These are phyloP conservation scores for Geranomyces michiganensis DNA, from an alignment of 192 early-diverging fungal genomes.

Conservation along the genomic window DNA sequence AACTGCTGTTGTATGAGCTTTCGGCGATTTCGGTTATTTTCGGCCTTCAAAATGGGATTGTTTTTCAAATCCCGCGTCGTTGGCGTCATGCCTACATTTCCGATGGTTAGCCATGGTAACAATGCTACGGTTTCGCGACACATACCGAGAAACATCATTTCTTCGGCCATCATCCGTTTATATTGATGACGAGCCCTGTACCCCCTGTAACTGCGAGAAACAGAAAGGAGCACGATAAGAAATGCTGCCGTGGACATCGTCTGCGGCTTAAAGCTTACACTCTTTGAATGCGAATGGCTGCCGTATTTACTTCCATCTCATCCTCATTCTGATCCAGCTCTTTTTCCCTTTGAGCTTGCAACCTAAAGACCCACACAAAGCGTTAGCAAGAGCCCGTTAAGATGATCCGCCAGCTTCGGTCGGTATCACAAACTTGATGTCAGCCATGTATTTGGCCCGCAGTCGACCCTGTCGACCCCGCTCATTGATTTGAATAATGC, in stretches of 20 bases:
- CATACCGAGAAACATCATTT: constrained; percentile 57
- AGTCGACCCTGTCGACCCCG: constrained; percentile 59
- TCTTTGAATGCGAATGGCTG: constrained; percentile 56
- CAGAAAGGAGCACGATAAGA: neutral
- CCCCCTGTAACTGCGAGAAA: constrained; percentile 46
- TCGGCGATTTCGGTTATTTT: constrained; percentile 52
- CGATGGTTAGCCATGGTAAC: neutral
- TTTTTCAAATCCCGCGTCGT: constrained; percentile 39
- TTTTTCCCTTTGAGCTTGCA: constrained; percentile 59
- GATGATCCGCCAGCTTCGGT: neutral
- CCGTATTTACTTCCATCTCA: constrained; percentile 53
- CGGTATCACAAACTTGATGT: constrained; percentile 47
- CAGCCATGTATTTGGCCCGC: constrained; percentile 66
- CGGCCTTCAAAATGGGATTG: constrained; percentile 43
- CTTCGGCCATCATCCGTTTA: constrained; percentile 46
- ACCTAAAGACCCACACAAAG: constrained; percentile 25
- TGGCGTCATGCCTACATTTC: constrained; percentile 44
- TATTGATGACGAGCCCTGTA: constrained; percentile 50
- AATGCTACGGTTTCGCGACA: neutral
- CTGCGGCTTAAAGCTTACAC: constrained; percentile 35
- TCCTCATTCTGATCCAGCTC: constrained; percentile 59
- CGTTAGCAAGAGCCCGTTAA: neutral
- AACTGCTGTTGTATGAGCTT: constrained; percentile 61
- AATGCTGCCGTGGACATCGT: neutral
- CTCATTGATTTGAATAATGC: constrained; percentile 61